phyloP scores from a whole-genome alignment of 257 asterid genomes.

The Plectranthus barbatus region DNA sequence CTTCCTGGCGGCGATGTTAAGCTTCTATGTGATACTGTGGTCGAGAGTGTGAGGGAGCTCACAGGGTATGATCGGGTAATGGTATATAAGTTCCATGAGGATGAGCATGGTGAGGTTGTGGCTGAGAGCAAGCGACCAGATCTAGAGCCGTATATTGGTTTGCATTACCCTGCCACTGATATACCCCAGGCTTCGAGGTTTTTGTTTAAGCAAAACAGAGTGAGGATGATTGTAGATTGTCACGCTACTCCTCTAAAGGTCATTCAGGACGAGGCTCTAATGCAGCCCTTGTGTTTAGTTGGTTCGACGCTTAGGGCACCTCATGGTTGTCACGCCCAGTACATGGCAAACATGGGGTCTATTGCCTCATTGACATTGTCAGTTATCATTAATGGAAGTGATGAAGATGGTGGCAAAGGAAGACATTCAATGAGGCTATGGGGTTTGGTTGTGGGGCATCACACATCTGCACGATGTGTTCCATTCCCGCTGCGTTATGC shows the following conservation, averaged over 20 bases:
- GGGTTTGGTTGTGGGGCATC: slow-evolving; percentile 64
- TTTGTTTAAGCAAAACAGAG: slow-evolving; percentile 47
- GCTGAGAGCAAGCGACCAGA: slow-evolving; percentile 42
- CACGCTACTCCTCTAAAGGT: slow-evolving; percentile 31
- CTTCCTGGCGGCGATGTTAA: slow-evolving; percentile 49
- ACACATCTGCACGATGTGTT: slow-evolving; percentile 38
- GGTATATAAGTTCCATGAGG: slow-evolving; percentile 60
- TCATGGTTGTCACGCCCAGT: slow-evolving; percentile 47
- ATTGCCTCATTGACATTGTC: slow-evolving; percentile 48
- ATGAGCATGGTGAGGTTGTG: slow-evolving; percentile 61
- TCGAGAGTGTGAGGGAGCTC: slow-evolving; percentile 42
- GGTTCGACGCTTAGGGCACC: slow-evolving; percentile 57
- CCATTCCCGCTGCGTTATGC: slow-evolving; percentile 57
- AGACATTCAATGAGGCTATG: slow-evolving; percentile 39
- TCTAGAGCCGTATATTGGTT: slow-evolving; percentile 48
- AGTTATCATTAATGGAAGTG: slow-evolving; percentile 37
- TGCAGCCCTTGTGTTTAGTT: slow-evolving; percentile 47
- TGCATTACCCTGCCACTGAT: slow-evolving; percentile 52
- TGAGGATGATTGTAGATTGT: slow-evolving; percentile 50
- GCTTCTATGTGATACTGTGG: slow-evolving; percentile 45
- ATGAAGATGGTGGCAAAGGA: slow-evolving; percentile 34
- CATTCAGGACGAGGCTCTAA: slow-evolving; percentile 35
- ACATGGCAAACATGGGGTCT: slow-evolving; percentile 57
- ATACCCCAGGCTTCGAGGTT: slow-evolving; percentile 55
- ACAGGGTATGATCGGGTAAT: slow-evolving; percentile 51